phyloP scores from a whole-genome alignment of 305 asterid genomes.

The Plantago rigida region DNA sequence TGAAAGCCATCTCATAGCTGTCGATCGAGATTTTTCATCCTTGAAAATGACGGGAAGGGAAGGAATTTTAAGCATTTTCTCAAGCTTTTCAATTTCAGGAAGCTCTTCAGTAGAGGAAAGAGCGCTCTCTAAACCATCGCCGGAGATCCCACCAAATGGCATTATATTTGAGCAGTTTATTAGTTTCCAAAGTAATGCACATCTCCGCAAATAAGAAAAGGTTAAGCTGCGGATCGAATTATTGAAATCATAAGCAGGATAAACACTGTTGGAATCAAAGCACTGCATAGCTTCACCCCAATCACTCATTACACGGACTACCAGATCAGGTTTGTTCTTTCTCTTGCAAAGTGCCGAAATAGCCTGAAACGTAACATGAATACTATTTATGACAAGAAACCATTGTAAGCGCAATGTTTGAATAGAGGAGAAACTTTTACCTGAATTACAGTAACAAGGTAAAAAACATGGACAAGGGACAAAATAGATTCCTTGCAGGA shows the following conservation, averaged over 20 bases:
- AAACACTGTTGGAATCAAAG: conserved; percentile 44
- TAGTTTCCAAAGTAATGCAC: conserved; percentile 84
- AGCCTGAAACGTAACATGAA: conserved; percentile 45
- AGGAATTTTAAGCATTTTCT: conserved; percentile 70
- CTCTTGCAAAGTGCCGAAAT: conserved; percentile 39
- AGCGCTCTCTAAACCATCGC: conserved; percentile 33
- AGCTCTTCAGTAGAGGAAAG: conserved; percentile 39
- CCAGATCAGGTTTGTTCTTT: conserved; percentile 32
- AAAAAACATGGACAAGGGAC: conserved; percentile 74
- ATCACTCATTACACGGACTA: conserved; percentile 36
- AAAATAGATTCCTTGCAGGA: conserved; percentile 62
- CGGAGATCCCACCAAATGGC: conserved; percentile 51
- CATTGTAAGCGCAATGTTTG: conserved; percentile 11
- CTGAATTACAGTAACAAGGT: conserved; percentile 63
- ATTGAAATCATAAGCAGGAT: conserved; percentile 41
- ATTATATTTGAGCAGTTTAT: conserved; percentile 43
- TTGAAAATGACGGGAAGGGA: conserved; percentile 42
- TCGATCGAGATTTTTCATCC: conserved; percentile 42
- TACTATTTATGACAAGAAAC: conserved; percentile 18
- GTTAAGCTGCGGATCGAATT: conserved; percentile 65
- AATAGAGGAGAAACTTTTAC: conserved; percentile 33
- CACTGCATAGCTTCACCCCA: conserved; percentile 39
- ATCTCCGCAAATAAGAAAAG: conserved; percentile 78
- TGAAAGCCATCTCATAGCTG: conserved; percentile 55
- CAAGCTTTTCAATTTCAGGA: conserved; percentile 54